Conservation (phyloP, 2,329 filamentous ascomycete species). For the Corynespora cassiicola region DNA sequence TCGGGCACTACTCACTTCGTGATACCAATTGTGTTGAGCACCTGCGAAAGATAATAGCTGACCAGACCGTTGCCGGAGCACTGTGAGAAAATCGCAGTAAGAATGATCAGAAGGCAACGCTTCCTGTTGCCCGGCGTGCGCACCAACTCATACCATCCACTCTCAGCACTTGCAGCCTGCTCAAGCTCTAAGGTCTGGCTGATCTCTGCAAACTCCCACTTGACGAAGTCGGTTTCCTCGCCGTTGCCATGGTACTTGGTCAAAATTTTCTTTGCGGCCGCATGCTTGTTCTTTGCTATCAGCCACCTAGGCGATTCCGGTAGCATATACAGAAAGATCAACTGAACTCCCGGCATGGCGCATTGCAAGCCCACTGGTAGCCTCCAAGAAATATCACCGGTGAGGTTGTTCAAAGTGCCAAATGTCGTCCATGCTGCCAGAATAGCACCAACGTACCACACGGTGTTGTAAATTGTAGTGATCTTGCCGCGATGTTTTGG, state of each 20-base stretch:
- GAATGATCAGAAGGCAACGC: constrained; percentile 17
- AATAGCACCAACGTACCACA: constrained; percentile 36
- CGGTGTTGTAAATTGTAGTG: constrained; percentile 60
- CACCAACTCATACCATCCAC: constrained; percentile 22
- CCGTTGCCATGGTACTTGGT: constrained; percentile 25
- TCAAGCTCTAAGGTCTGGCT: constrained; percentile 19
- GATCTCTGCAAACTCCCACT: constrained; percentile 23
- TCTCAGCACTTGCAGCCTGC: constrained; percentile 13
- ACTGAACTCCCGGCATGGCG: constrained; percentile 65
- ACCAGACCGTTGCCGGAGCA: constrained; percentile 23
- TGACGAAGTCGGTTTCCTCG: constrained; percentile 18
- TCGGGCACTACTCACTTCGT: no score
- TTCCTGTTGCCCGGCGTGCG: constrained; percentile 22
- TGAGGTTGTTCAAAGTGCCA: constrained; percentile 19
- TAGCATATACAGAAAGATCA: constrained; percentile 63
- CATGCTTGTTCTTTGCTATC: constrained; percentile 18
- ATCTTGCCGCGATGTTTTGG: constrained; percentile 64
- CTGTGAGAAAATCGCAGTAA: constrained; percentile 21
- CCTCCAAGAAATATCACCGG: constrained; percentile 55
- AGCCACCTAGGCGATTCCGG: constrained; percentile 65
- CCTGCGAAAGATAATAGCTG: constrained; percentile 17
- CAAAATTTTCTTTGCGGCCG: constrained; percentile 12
- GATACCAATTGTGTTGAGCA: constrained; percentile 22
- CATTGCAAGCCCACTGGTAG: constrained; percentile 68
- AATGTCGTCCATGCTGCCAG: constrained; percentile 26